Evolutionary conservation across 1,284 basidiomycete genomes (phyloP), one percentile per base, ranked within the genome.

Genomic region (Peniophora sp.): DNA sequence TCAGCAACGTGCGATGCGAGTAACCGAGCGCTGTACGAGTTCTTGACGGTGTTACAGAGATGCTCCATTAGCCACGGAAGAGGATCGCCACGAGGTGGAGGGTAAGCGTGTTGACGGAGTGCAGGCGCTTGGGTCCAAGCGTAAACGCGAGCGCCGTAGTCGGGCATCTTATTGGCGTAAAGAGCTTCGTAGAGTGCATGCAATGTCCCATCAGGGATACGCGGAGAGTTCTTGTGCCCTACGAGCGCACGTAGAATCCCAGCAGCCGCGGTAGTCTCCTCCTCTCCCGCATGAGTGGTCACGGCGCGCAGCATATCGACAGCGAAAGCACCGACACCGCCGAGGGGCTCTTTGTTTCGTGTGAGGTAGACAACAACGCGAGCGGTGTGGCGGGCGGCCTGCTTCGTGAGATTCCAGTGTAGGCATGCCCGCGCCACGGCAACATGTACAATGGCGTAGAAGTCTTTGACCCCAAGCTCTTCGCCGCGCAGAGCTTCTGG

Each of bases 51-150:
- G 24, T 53, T 53, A 1, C 65, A 59, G 17, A 83, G 65, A 59
- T 75, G 63, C 2, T 61, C 51, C 65, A 85, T 69, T 22, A 86
- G 61, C 77, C 77, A 83, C 12, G 68, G 60, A 35, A 81, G 56
- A 0, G 72, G 56, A 14, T 55, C 48, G 22, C 71, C 73, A 38
- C 63, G 64, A 3, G 84, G 85, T 17, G 72, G 63, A 6, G 76
- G 75, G 54, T 81, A 83, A 2, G 58, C 53, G 50, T 69, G 66
- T 20, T 55, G 51, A 25, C 56, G 56, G 41, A 72, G 62, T 22
- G 54, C 53, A 20, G 52, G 53, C 14, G 65, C 61, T 20, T 68
- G 70, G n/a, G 71, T 69, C 52, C 69, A 72, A 17, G 20, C 41
- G 53, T 65, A 68, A 38, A 68, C 52, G 3, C 45, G 45, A 24